Evolutionary conservation across 371 early-diverging fungal species (phyloP).

Genomic region (Fennellomyces sp.): DNA sequence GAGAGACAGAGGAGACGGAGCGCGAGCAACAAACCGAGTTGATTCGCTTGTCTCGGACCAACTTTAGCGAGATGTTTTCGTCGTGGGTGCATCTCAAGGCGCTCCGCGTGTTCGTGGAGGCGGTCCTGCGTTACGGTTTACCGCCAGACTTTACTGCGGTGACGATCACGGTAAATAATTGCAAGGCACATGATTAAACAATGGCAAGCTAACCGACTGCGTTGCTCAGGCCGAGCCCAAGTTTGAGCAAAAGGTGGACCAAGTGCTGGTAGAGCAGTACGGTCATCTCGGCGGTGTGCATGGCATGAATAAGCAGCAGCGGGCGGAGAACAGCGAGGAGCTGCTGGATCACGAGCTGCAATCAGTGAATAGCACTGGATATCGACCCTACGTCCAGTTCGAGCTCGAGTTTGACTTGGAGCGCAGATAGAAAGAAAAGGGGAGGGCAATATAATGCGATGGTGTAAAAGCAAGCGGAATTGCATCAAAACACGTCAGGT

Average conservation of each 20-base stretch:
- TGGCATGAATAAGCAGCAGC: constrained; percentile 28
- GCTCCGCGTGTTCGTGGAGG: constrained; percentile 92
- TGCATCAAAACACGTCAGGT: no score
- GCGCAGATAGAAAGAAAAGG: constrained; percentile 27
- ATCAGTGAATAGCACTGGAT: constrained; percentile 80
- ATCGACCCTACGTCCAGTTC: constrained; percentile 88
- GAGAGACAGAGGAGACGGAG: constrained; percentile 73
- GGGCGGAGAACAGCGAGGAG: constrained; percentile 53
- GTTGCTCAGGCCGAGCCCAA: constrained; percentile 69
- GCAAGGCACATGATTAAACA: constrained; percentile 15
- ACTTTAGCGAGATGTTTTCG: constrained; percentile 90
- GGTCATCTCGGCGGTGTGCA: constrained; percentile 63
- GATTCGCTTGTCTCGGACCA: constrained; percentile 83
- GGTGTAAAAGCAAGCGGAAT: not conserved
- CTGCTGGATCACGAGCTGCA: constrained; percentile 78
- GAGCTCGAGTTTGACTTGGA: constrained; percentile 63
- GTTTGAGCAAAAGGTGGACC: constrained; percentile 75
- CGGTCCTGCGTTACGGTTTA: constrained; percentile 93
- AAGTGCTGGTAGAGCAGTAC: constrained; percentile 67
- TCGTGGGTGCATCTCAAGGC: constrained; percentile 94
- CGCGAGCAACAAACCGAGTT: constrained; percentile 76
- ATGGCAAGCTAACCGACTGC: not conserved
- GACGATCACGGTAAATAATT: constrained; percentile 59
- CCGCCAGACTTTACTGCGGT: constrained; percentile 93
- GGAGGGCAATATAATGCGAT: not conserved